Percentiles rank a stretch among this genome's conserved stretches.
phyloP scores from a whole-genome alignment of 257 asterid species.

The Primulina eburnea region DNA sequence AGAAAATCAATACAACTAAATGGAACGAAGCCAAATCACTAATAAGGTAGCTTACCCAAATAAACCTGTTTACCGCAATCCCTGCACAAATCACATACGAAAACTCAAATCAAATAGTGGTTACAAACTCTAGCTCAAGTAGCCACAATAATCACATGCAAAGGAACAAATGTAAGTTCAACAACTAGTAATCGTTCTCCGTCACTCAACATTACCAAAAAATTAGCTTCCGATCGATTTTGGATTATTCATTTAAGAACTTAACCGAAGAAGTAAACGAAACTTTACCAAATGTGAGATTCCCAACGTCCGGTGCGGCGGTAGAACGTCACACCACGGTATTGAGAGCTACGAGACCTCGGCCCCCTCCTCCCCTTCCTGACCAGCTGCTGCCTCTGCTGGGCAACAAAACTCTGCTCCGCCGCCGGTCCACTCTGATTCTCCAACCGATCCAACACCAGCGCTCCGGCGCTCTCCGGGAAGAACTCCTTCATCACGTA shows the following conservation, averaged over 20 bases:
- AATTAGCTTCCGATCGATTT: no score
- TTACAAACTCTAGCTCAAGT: not conserved
- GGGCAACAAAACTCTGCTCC: conserved; percentile 43
- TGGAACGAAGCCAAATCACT: not conserved
- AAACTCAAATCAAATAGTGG: not conserved
- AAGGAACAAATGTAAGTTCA: no score
- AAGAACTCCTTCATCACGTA: conserved; percentile 64
- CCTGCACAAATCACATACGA: conserved; percentile 57
- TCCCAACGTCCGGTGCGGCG: conserved; percentile 97
- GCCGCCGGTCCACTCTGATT: conserved; percentile 37
- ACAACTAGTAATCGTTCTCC: no score
- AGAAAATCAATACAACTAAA: conserved; percentile 20
- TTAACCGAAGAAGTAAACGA: no score
- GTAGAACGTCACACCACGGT: conserved; percentile 93
- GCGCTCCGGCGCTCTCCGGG: conserved; percentile 36
- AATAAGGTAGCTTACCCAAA: conserved; percentile 50
- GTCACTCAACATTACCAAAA: no score
- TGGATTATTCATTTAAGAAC: no score
- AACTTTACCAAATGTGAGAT: conserved; percentile 78
- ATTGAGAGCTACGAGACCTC: conserved; percentile 91
- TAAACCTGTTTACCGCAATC: conserved; percentile 95
- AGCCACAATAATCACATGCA: not conserved
- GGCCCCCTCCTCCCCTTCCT: conserved; percentile 98
- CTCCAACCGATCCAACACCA: conserved; percentile 47
- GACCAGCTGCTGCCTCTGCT: conserved; percentile 46